Percentiles rank a stretch among this genome's conserved stretches.
Evolutionary conservation across 345 rosid genomes (phyloP).

Genomic region (Pugionium cornutum): DNA sequence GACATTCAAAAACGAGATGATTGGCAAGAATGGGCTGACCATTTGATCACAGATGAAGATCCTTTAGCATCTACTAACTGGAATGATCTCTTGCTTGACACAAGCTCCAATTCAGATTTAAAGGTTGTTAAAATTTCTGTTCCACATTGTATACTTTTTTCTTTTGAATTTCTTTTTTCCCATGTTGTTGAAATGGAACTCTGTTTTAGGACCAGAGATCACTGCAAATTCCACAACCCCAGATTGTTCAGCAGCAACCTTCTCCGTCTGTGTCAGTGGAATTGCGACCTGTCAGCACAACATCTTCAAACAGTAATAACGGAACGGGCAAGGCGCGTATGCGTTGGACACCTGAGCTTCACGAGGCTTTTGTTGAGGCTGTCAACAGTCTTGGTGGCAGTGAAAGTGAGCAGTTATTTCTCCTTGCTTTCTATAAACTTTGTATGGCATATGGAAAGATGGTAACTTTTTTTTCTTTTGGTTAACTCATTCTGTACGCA

Average conservation of each 20-base stretch:
- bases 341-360: conserved; percentile 99
- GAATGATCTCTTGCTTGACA: conserved; percentile 70
- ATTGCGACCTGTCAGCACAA: conserved; percentile 46
- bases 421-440: conserved; percentile 5
- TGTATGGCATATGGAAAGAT: conserved; percentile 1
- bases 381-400: conserved; percentile 90
- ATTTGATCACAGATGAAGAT: conserved; percentile 77
- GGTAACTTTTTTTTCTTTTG: neutral
- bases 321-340: conserved; percentile 64
- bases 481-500: conserved; percentile 33
- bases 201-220: conserved; percentile 27
- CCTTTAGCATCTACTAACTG: conserved; percentile 60
- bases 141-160: conserved; percentile 1
- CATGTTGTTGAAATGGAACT: conserved; percentile 32
- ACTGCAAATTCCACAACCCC: conserved; percentile 35
- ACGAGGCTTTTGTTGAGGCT: conserved; percentile 94
- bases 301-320: conserved; percentile 54
- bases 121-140: conserved; percentile 53
- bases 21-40: conserved; percentile 99
- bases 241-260: conserved; percentile 54
- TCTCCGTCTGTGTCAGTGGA: conserved; percentile 63
- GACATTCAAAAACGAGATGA: conserved; percentile 62
- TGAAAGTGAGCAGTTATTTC: conserved; percentile 59
- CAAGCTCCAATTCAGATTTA: conserved; percentile 56
- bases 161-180: neutral